Conservation (phyloP, 2,329 filamentous ascomycete genomes). For the Botrytis hyacinthi region DNA sequence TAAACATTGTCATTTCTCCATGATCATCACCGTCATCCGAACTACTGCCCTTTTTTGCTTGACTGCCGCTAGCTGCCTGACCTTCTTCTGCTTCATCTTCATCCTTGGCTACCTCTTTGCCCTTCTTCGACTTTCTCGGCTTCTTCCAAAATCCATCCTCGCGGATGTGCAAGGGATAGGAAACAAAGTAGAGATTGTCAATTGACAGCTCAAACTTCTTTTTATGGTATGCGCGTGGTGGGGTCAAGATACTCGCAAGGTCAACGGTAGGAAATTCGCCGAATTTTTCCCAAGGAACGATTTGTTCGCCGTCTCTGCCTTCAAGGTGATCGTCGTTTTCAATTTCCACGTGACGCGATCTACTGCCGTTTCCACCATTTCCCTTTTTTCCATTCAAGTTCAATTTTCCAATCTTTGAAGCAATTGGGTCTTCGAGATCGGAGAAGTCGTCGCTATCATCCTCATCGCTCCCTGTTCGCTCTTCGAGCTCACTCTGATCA, state of each 20-base stretch:
- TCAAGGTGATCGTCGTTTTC: constrained; percentile 46
- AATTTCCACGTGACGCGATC: constrained; percentile 30
- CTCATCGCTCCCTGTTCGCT: constrained; percentile 27
- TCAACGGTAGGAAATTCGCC: constrained; percentile 73
- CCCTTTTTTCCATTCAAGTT: constrained; percentile 21
- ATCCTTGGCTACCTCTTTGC: constrained; percentile 30
- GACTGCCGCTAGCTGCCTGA: constrained; percentile 17
- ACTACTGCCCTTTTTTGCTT: constrained; percentile 33
- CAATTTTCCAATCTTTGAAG: constrained; percentile 26
- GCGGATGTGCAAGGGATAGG: constrained; percentile 78
- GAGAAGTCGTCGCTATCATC: constrained; percentile 39
- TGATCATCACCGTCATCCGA: constrained; percentile 34
- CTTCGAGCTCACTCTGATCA: constrained; percentile 31
- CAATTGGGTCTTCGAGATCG: constrained; percentile 49
- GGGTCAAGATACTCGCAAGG: constrained; percentile 76
- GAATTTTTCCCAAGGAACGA: constrained; percentile 69
- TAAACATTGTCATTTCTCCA: constrained; percentile 85
- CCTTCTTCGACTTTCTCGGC: constrained; percentile 44
- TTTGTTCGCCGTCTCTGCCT: constrained; percentile 54
- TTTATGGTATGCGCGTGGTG: constrained; percentile 74
- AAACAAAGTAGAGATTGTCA: constrained; percentile 76
- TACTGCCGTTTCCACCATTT: constrained; percentile 11
- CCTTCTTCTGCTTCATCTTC: constrained; percentile 24
- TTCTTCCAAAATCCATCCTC: constrained; percentile 76
- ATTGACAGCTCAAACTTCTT: constrained; percentile 77